Percentiles rank a stretch among this genome's conserved stretches.
Evolutionary conservation across 257 asterid species (phyloP).

Genomic region (Solanum paucissectum): DNA sequence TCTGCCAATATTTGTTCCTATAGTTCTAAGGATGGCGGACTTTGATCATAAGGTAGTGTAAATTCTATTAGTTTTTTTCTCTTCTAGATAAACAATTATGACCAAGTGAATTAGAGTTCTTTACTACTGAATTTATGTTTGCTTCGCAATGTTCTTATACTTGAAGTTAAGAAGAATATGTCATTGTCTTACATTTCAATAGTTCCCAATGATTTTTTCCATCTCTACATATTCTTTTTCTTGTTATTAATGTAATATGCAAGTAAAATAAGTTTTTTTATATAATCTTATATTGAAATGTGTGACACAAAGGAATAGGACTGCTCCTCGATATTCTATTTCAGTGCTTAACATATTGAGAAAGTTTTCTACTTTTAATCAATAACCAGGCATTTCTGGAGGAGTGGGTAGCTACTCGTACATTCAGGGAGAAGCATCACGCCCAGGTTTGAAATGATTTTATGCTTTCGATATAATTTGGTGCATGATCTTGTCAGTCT

Average conservation of each 20-base stretch:
- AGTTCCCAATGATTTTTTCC: not conserved
- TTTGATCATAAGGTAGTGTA: conserved; percentile 79
- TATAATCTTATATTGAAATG: not conserved
- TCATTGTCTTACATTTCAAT: not conserved
- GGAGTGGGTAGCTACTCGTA: conserved; percentile 82
- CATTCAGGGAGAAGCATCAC: conserved; percentile 51
- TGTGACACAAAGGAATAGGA: not conserved
- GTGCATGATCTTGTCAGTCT: not conserved
- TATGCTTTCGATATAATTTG: not conserved
- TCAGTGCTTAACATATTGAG: not conserved
- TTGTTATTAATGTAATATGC: not conserved
- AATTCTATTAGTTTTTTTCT: not conserved
- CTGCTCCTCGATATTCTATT: not conserved
- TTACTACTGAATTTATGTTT: not conserved
- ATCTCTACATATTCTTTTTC: not conserved
- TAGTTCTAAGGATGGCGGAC: conserved; percentile 86
- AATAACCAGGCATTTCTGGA: conserved; percentile 82
- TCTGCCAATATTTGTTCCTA: conserved; percentile 74
- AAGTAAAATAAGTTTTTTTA: not conserved
- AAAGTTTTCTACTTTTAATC: conserved; percentile 5
- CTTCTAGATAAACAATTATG: not conserved
- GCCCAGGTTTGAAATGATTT: conserved; percentile 46
- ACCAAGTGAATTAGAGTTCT: not conserved
- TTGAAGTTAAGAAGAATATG: not conserved
- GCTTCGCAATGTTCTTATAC: not conserved